Evolutionary conservation across 78 protist genomes (phyloP).

Genomic region (Guillardia theta): DNA sequence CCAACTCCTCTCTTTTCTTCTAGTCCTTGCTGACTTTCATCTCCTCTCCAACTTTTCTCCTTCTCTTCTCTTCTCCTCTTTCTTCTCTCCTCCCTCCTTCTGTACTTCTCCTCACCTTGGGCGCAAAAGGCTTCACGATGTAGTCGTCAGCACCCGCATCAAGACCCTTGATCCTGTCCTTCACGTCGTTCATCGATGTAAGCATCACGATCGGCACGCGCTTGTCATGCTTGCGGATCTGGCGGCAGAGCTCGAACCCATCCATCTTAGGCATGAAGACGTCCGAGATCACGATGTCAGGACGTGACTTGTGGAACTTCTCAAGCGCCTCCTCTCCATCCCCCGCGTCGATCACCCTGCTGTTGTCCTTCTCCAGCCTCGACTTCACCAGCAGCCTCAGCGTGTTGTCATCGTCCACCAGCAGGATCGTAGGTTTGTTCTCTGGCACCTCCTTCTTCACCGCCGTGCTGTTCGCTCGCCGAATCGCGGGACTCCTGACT

Average conservation of each 20-base stretch:
- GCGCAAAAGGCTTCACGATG: neutral
- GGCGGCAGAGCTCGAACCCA: neutral
- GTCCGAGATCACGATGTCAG: neutral
- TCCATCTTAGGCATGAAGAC: neutral
- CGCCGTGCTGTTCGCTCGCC: too few species aligned
- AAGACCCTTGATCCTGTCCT: neutral
- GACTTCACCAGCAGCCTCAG: neutral
- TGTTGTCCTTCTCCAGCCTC: neutral
- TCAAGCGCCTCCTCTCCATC: neutral
- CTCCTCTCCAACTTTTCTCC: too few species aligned
- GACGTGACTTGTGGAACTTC: neutral
- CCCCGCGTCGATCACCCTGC: neutral
- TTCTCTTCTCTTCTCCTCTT: too few species aligned
- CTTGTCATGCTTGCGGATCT: neutral
- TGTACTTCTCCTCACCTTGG: neutral
- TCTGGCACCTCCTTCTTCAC: too few species aligned
- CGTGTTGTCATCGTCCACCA: neutral
- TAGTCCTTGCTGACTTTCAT: too few species aligned
- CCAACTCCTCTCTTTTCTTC: too few species aligned
- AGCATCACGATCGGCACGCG: neutral
- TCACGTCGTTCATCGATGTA: neutral
- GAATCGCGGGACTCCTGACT: too few species aligned
- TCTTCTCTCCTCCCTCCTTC: too few species aligned
- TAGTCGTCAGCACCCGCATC: neutral
- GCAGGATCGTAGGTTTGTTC: neutral